These are phyloP conservation scores for Sindora glabra DNA, from an alignment of 306 rosid species.

Conservation along the genomic window DNA sequence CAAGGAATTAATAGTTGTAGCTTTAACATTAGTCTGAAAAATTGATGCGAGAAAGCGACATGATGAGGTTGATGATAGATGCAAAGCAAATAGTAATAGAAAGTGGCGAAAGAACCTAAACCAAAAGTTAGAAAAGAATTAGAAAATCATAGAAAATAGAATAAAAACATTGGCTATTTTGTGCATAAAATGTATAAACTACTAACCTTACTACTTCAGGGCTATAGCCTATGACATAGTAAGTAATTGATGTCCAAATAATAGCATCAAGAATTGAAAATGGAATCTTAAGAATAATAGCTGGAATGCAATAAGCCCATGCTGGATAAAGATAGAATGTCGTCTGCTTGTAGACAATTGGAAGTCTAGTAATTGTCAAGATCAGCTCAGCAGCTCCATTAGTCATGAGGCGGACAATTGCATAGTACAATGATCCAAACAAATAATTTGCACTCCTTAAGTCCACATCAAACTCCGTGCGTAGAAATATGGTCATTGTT, in stretches of 20 bases:
- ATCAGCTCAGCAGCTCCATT: constrained; percentile 73
- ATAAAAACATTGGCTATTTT: background rate
- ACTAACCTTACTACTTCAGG: constrained; percentile 49
- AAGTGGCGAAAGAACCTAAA: constrained; percentile 48
- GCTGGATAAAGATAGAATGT: constrained; percentile 53
- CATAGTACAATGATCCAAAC: constrained; percentile 62
- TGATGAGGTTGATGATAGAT: constrained; percentile 46
- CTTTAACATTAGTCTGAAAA: constrained; percentile 43
- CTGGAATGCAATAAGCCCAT: constrained; percentile 55
- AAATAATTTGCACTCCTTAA: constrained; percentile 44
- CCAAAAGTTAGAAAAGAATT: background rate
- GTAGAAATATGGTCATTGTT: constrained; percentile 67
- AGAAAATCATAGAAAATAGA: constrained; percentile 15
- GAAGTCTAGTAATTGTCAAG: constrained; percentile 59
- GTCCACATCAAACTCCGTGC: constrained; percentile 47
- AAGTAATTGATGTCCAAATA: constrained; percentile 52
- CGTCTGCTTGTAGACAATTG: constrained; percentile 51
- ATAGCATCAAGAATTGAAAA: constrained; percentile 44
- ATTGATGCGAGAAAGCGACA: constrained; percentile 46
- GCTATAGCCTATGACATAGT: constrained; percentile 54
- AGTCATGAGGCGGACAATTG: constrained; percentile 55
- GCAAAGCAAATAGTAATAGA: constrained; percentile 40
- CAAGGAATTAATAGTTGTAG: constrained; percentile 39
- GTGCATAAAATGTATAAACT: background rate
- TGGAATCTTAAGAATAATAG: constrained; percentile 46